Conservation (phyloP, 129 eudicot species). For the Escallonia herrerae region DNA sequence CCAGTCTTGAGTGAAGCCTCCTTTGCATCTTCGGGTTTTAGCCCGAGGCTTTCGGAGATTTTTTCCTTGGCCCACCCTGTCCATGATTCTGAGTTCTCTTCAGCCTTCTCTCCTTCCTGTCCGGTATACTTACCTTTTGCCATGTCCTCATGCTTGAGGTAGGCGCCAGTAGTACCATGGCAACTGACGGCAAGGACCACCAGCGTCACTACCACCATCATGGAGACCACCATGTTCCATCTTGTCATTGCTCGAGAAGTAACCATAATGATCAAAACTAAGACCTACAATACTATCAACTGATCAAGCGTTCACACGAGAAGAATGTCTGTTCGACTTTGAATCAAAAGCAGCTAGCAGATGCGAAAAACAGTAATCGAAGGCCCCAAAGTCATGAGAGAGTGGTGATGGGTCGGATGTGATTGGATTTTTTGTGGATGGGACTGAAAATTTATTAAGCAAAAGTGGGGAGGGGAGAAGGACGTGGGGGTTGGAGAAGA, state of each 20-base stretch:
- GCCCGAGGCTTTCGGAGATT: conserved; percentile 51
- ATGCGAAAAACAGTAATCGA: too few species aligned
- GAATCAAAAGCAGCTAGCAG: too few species aligned
- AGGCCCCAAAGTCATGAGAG: too few species aligned
- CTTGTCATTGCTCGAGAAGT: background rate
- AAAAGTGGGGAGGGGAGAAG: too few species aligned
- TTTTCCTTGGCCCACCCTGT: conserved; percentile 87
- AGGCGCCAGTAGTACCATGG: conserved; percentile 3
- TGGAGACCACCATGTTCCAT: background rate
- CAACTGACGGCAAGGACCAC: conserved; percentile 8
- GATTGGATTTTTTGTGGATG: too few species aligned
- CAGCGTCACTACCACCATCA: conserved; percentile 12
- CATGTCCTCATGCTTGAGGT: conserved; percentile 18
- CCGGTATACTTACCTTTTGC: conserved; percentile 15
- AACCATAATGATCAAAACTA: too few species aligned
- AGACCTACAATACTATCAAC: too few species aligned
- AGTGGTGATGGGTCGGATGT: too few species aligned
- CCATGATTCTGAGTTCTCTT: conserved; percentile 56
- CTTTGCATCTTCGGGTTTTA: conserved; percentile 30
- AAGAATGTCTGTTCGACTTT: too few species aligned
- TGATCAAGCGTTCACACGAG: too few species aligned
- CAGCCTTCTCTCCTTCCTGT: conserved; percentile 27
- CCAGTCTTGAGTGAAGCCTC: conserved; percentile 16
- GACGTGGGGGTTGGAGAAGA: background rate
- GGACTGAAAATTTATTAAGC: too few species aligned